A percentile compares a stretch with the other conserved stretches of the same genome.
phyloP scores from a whole-genome alignment of 1,284 basidiomycete genomes.

The Ustilago loliicola region DNA sequence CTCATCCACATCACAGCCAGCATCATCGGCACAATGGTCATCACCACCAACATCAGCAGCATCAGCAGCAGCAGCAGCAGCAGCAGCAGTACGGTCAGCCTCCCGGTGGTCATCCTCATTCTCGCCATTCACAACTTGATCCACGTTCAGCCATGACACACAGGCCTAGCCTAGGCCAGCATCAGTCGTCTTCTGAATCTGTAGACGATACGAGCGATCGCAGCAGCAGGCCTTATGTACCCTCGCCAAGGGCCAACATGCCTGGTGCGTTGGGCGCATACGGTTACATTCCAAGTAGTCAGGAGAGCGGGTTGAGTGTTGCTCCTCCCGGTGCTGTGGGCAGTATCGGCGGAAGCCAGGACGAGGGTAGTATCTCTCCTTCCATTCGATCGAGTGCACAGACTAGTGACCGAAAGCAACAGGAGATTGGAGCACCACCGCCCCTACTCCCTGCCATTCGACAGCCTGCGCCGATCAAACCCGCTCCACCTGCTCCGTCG shows the following conservation, averaged over 20 bases:
- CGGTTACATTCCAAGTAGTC: slow-evolving; percentile 66
- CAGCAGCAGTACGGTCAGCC: slow-evolving; percentile 7
- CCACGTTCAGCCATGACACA: slow-evolving; percentile 16
- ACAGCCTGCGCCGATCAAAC: background rate
- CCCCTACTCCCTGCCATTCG: slow-evolving; percentile 11
- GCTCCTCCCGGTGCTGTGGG: slow-evolving; percentile 11
- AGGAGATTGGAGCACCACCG: slow-evolving; percentile 32
- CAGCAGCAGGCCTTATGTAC: slow-evolving; percentile 15
- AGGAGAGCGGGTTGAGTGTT: slow-evolving; percentile 61
- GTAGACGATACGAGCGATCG: slow-evolving; percentile 32
- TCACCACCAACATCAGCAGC: slow-evolving; percentile 4
- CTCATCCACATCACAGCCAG: slow-evolving; percentile 10
- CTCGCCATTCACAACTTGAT: slow-evolving; percentile 24
- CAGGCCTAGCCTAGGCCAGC: slow-evolving; percentile 23
- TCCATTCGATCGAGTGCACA: slow-evolving; percentile 61
- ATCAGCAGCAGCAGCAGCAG: background rate
- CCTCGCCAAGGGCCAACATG: slow-evolving; percentile 18
- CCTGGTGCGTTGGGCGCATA: slow-evolving; percentile 62
- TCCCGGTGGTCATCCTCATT: slow-evolving; percentile 15
- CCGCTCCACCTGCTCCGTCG: slow-evolving; percentile 2
- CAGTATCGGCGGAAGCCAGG: slow-evolving; percentile 41
- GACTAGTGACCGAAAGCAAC: slow-evolving; percentile 26
- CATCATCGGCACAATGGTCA: slow-evolving; percentile 2
- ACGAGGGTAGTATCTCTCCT: slow-evolving; percentile 53
- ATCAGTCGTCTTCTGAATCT: slow-evolving; percentile 45